phyloP scores from a whole-genome alignment of 2,329 filamentous ascomycete genomes.

The Verticillium tricorpus region DNA sequence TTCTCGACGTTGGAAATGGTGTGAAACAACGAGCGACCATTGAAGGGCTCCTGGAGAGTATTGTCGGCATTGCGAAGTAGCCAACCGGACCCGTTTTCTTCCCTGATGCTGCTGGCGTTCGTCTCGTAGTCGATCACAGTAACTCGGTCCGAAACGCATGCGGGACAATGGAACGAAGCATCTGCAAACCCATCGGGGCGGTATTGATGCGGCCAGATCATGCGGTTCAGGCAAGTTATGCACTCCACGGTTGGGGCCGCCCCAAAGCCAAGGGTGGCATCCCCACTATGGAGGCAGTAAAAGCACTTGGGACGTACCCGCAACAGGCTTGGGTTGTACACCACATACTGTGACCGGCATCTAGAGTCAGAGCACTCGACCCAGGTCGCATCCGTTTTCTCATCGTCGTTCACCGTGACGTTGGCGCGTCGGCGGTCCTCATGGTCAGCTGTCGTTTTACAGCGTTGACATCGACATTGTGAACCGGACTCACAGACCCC shows the following conservation, averaged over 20 bases:
- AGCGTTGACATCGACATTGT: slow-evolving; percentile 16
- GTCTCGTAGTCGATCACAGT: slow-evolving; percentile 33
- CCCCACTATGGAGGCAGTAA: slow-evolving; percentile 34
- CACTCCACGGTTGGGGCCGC: slow-evolving; percentile 39
- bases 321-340: slow-evolving; percentile 38
- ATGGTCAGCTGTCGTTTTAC: slow-evolving; percentile 17
- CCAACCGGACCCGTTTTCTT: slow-evolving; percentile 38
- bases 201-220: slow-evolving; percentile 43
- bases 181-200: slow-evolving; percentile 27
- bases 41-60: slow-evolving; percentile 30
- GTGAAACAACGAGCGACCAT: slow-evolving; percentile 33
- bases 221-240: slow-evolving; percentile 34
- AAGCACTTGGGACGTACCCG: slow-evolving; percentile 42
- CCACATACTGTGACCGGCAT: slow-evolving; percentile 46
- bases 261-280: slow-evolving; percentile 6
- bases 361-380: slow-evolving; percentile 38
- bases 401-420: slow-evolving; percentile 25
- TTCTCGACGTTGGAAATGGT: slow-evolving; percentile 26
- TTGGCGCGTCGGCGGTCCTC: slow-evolving; percentile 16
- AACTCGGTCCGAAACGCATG: slow-evolving; percentile 27
- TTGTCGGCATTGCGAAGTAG: slow-evolving; percentile 35
- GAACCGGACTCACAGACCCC: slow-evolving; percentile 30
- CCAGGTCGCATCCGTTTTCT: slow-evolving; percentile 33
- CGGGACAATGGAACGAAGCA: slow-evolving; percentile 32
- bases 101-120: slow-evolving; percentile 27